These are phyloP conservation scores for Eimeria praecox DNA, from an alignment of 169 alveolate species.

Conservation along the genomic window DNA sequence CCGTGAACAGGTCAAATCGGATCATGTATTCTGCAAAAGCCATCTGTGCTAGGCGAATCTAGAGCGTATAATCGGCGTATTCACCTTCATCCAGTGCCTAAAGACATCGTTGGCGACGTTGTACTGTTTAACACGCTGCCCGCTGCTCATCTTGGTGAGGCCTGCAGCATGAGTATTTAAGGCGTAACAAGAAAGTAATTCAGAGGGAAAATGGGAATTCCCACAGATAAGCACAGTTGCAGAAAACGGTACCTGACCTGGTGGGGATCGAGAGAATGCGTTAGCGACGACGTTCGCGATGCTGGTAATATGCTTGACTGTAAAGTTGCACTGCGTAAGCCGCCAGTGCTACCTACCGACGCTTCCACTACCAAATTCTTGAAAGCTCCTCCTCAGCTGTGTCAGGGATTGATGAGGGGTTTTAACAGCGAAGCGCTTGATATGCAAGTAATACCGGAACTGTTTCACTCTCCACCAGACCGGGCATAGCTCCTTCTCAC, in stretches of 20 bases:
- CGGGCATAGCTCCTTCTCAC: background rate
- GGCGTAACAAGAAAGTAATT: background rate
- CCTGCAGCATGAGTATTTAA: background rate
- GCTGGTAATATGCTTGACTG: background rate
- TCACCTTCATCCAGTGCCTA: background rate
- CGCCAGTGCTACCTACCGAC: background rate
- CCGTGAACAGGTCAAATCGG: too few species aligned
- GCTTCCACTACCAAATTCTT: background rate
- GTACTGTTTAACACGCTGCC: background rate
- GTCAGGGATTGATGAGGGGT: background rate
- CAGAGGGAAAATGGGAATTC: background rate
- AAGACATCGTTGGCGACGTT: background rate
- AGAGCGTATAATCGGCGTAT: background rate
- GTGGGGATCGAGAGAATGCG: background rate
- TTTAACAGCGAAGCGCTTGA: background rate
- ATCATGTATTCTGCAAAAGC: background rate
- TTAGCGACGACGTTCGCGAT: background rate
- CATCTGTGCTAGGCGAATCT: background rate
- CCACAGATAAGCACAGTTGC: background rate
- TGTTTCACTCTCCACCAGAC: background rate
- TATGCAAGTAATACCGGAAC: background rate
- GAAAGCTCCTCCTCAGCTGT: background rate
- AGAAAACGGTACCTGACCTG: background rate
- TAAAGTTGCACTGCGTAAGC: background rate
- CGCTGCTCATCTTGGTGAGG: background rate